Evolutionary conservation across 2,329 filamentous ascomycete genomes (phyloP).

Genomic region (Chrysosporium queenslandicum): DNA sequence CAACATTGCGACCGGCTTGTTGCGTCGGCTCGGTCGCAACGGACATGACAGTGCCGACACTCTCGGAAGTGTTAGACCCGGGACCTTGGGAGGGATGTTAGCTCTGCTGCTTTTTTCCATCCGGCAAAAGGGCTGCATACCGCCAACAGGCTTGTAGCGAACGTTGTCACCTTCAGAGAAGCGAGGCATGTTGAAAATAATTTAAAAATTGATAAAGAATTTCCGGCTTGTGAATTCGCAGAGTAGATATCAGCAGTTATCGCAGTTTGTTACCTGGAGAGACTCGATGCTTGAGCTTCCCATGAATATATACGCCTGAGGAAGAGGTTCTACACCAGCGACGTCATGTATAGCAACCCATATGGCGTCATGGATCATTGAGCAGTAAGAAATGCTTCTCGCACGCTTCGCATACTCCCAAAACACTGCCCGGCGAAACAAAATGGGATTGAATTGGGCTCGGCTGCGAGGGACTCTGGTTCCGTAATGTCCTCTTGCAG

Average conservation of each 20-base stretch:
- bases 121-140: conserved; percentile 17
- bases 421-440: too few relatives aligned
- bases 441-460: not conserved
- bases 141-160: conserved; percentile 31
- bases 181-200: conserved; percentile 10
- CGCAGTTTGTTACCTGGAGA: not conserved
- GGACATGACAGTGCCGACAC: conserved; percentile 25
- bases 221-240: not conserved
- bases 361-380: not conserved
- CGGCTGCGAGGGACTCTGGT: not conserved
- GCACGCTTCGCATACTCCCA: too few relatives aligned
- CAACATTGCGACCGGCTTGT: conserved; percentile 26
- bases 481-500: not conserved
- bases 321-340: not conserved
- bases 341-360: not conserved
- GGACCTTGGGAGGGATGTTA: conserved; percentile 21
- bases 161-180: conserved; percentile 22
- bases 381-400: too few relatives aligned
- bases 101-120: not conserved
- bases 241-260: too few relatives aligned
- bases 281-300: not conserved
- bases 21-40: conserved; percentile 27
- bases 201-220: not conserved
- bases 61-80: conserved; percentile 28
- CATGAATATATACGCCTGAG: not conserved